Evolutionary conservation across 805 yeast species (phyloP).

Genomic region (Yarrowia sp.): DNA sequence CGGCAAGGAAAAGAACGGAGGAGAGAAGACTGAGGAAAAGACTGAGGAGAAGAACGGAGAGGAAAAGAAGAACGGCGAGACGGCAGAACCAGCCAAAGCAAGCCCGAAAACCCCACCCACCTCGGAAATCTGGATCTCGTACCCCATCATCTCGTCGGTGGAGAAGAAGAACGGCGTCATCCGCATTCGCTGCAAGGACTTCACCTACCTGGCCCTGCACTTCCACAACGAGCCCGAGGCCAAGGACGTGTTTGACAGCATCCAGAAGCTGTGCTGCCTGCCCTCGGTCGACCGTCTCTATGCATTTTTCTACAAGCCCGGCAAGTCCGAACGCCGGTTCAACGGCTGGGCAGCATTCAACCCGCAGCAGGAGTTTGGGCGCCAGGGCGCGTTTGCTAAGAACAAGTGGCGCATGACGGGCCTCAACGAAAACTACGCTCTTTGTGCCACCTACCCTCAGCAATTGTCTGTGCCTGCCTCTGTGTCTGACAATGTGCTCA

Average conservation of each 20-base stretch:
- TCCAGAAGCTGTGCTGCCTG: constrained; percentile 63
- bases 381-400: constrained; percentile 60
- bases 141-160: constrained; percentile 67
- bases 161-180: constrained; percentile 46
- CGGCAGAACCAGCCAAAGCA: no score
- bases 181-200: constrained; percentile 78
- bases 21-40: no score
- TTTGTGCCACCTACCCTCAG: constrained; percentile 76
- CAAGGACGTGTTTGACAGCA: constrained; percentile 66
- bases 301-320: constrained; percentile 80
- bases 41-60: no score
- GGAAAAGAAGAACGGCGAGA: no score
- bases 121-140: constrained; percentile 83
- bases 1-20: not conserved
- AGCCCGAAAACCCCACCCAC: no score
- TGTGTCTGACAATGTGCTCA: constrained; percentile 76
- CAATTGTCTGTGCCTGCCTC: constrained; percentile 66
- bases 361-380: constrained; percentile 58
- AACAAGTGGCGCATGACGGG: constrained; percentile 67
- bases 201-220: constrained; percentile 75
- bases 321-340: constrained; percentile 58
- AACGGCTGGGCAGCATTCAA: constrained; percentile 75
- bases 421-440: constrained; percentile 58
- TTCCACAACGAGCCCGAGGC: constrained; percentile 60
- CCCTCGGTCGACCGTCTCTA: constrained; percentile 58